Evolutionary conservation across 352 stramenopile species (phyloP).

Genomic region (Globisporangium irregulare): DNA sequence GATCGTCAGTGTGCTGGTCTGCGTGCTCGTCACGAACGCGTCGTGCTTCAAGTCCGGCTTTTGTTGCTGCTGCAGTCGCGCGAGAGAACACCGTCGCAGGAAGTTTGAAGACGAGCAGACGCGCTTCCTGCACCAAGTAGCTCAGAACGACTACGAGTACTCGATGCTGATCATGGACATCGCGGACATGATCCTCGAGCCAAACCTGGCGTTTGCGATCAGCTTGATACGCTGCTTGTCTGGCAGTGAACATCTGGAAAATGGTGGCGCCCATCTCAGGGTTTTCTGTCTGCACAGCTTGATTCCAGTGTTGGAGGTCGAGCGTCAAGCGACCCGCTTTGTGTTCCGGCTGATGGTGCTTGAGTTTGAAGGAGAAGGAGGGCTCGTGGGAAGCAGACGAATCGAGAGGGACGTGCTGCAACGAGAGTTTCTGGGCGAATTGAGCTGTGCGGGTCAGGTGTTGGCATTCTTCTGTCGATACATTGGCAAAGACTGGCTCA

Average conservation of each 20-base stretch:
- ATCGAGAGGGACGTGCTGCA: conserved; percentile 7
- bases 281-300: conserved; percentile 38
- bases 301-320: conserved; percentile 45
- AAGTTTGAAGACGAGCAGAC: conserved; percentile 38
- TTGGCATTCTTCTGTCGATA: conserved; percentile 34
- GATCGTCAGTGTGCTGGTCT: conserved; percentile 23
- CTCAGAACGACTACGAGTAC: conserved; percentile 75
- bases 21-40: conserved; percentile 47
- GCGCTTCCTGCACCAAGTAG: conserved; percentile 43
- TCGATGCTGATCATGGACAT: conserved; percentile 53
- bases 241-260: neutral
- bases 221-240: conserved; percentile 23
- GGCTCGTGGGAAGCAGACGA: neutral
- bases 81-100: conserved; percentile 31
- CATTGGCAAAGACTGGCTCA: conserved; percentile 34
- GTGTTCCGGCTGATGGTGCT: conserved; percentile 41
- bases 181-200: conserved; percentile 40
- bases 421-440: conserved; percentile 25
- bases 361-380: conserved; percentile 24
- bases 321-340: conserved; percentile 42
- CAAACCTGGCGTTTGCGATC: conserved; percentile 31
- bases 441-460: conserved; percentile 33
- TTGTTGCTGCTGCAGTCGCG: conserved; percentile 55
- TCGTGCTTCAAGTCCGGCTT: conserved; percentile 46
- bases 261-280: conserved; percentile 1